Evolutionary conservation across 2,329 filamentous ascomycete species (phyloP).

Genomic region (Cytospora chrysosperma): DNA sequence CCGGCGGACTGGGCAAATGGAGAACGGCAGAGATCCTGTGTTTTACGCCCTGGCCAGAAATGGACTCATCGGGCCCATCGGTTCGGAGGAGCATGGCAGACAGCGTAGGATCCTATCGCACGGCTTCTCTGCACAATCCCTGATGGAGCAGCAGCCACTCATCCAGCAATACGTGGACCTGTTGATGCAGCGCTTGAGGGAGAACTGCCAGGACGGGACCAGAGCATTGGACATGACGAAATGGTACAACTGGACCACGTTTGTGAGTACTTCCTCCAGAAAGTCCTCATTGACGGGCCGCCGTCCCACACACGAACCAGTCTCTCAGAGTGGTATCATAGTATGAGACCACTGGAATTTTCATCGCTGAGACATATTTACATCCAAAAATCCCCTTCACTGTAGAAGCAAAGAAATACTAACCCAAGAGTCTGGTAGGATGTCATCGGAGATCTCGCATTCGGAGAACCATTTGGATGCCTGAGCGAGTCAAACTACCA

Average conservation of each 20-base stretch:
- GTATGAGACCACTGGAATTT: background rate
- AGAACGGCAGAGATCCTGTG: slow-evolving; percentile 11
- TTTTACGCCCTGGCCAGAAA: background rate
- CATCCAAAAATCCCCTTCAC: background rate
- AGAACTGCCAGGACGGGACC: slow-evolving; percentile 26
- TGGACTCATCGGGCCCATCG: background rate
- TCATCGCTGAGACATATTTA: too few species aligned
- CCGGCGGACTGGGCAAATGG: slow-evolving; percentile 6
- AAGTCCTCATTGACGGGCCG: background rate
- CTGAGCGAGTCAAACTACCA: slow-evolving; percentile 11
- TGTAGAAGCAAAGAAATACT: background rate
- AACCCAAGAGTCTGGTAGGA: background rate
- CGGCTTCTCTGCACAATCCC: slow-evolving; percentile 15
- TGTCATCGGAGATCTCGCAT: slow-evolving; percentile 26
- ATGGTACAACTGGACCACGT: slow-evolving; percentile 36
- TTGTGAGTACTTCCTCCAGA: background rate
- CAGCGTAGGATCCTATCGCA: slow-evolving; percentile 11
- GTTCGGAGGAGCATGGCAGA: slow-evolving; percentile 7
- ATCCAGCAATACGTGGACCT: slow-evolving; percentile 14
- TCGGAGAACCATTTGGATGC: slow-evolving; percentile 18
- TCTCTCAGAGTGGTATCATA: background rate
- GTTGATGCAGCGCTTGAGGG: slow-evolving; percentile 29
- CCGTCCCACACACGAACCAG: background rate
- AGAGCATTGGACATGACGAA: slow-evolving; percentile 27
- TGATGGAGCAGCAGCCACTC: slow-evolving; percentile 17